Base-by-base conservation (phyloP, 1,139 yeast species). In the Yamadazyma trypodendri region DNA sequence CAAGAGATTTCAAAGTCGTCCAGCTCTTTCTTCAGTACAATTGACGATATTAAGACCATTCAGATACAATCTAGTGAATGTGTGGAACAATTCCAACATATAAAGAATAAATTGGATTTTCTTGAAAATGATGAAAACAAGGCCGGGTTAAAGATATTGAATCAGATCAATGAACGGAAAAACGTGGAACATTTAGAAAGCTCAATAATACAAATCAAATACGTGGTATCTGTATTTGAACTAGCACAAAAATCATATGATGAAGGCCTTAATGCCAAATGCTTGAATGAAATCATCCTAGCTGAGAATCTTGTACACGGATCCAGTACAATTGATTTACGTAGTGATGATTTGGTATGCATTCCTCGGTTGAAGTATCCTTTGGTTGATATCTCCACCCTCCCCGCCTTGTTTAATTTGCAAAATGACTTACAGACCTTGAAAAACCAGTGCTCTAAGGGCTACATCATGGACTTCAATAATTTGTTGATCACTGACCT, bases 1-100 rank as follows among this genome's bases (percentile, higher is more conserved):
- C 73, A 77, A 33, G 96, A 90, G 56, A 89, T 92, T 27, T 84
- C 96, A 9, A 79, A 78, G 48, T 84, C 96, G 0, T 86, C 96
- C 0, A 79, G 80, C 42, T 81, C 90, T 3, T 92, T 92, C 55
- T 89, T 90, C 60, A 78, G 79, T 36, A 90, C 96, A 0, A 65
- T 94, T 40, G 89, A 81, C 39, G 95, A 87, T 49, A 74, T 94
- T 42, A 75, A 78, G 47, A 70, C 68, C 8, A 81, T 92, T 32
- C 78, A 81, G 39, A 55, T 56, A 2, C 79, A 79, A 45, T 79
- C 94, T 0, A 61, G 69, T 6, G 56, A 59, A 7, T 75, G 89
- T 28, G 66, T 82, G 0, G 58, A 58, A 2, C 63, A 71, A 33
- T 69, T 86, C 36, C 61, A 71, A 23, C 54, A 54, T 2, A 63